These are phyloP conservation scores for Cryptococcus maquisensis DNA, from an alignment of 1,284 basidiomycete species.

Conservation along the genomic window DNA sequence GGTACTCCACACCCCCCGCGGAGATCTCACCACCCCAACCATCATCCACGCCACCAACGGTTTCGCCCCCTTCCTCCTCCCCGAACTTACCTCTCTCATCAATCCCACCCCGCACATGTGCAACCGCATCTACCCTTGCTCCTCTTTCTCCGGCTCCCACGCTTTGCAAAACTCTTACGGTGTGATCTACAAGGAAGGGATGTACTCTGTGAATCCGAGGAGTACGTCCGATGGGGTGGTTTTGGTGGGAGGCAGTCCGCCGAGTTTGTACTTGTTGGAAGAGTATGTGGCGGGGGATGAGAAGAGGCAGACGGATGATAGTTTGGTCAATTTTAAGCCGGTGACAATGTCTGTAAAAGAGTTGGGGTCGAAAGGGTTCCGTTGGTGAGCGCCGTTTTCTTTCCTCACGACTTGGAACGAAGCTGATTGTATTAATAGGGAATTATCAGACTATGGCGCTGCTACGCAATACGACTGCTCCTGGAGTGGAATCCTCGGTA, in stretches of 20 bases:
- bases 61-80: conserved; percentile 14
- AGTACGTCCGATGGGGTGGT: conserved; percentile 13
- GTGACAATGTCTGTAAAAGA: conserved; percentile 19
- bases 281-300: conserved; percentile 16
- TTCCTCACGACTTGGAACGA: background rate
- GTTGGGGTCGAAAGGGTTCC: conserved; percentile 12
- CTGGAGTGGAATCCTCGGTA: conserved; percentile 33
- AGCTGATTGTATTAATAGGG: conserved; percentile 6
- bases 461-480: conserved; percentile 19
- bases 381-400: conserved; percentile 9
- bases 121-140: conserved; percentile 19
- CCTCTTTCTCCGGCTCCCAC: conserved; percentile 16
- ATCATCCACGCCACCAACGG: conserved; percentile 27
- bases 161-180: conserved; percentile 20
- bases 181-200: conserved; percentile 13
- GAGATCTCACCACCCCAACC: conserved; percentile 8
- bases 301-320: conserved; percentile 17
- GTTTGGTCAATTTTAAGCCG: conserved; percentile 22
- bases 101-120: conserved; percentile 21
- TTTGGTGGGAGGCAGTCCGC: conserved; percentile 17
- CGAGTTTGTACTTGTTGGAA: conserved; percentile 12
- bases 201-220: conserved; percentile 21
- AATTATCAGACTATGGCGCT: conserved; percentile 5
- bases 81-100: conserved; percentile 18
- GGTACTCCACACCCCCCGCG: conserved; percentile 17